phyloP scores from a whole-genome alignment of 169 alveolate species.

The Plasmodium blacklocki region DNA sequence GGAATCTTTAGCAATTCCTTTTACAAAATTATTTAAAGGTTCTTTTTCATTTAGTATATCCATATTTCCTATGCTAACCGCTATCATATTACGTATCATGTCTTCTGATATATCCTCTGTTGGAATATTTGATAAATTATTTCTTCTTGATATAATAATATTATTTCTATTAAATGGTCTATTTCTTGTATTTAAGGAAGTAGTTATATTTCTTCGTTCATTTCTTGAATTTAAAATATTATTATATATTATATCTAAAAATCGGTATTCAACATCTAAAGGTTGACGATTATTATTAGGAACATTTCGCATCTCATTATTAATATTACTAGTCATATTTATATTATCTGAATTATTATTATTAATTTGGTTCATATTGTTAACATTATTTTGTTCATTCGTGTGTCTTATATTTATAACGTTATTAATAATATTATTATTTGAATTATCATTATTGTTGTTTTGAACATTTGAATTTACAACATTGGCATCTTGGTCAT shows the following conservation, averaged over 20 bases:
- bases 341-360: background rate
- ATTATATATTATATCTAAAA: conserved; percentile 38
- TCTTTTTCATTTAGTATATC: no score
- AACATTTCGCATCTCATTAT: background rate
- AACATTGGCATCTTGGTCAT: background rate
- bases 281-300: background rate
- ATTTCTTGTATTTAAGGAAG: conserved; percentile 6
- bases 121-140: no score
- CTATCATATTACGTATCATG: no score
- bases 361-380: background rate
- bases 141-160: background rate
- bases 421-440: background rate
- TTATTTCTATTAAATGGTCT: conserved; percentile 1
- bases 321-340: background rate
- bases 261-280: background rate
- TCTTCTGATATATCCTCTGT: no score
- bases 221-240: conserved; percentile 23
- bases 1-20: no score
- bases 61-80: no score
- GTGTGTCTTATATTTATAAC: background rate
- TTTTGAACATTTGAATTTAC: background rate
- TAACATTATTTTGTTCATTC: background rate
- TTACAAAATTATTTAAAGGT: no score
- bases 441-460: background rate
- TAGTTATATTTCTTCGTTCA: conserved; percentile 7